These are phyloP conservation scores for Sporothrix brasiliensis DNA, from an alignment of 2,329 filamentous ascomycete species.

Conservation along the genomic window DNA sequence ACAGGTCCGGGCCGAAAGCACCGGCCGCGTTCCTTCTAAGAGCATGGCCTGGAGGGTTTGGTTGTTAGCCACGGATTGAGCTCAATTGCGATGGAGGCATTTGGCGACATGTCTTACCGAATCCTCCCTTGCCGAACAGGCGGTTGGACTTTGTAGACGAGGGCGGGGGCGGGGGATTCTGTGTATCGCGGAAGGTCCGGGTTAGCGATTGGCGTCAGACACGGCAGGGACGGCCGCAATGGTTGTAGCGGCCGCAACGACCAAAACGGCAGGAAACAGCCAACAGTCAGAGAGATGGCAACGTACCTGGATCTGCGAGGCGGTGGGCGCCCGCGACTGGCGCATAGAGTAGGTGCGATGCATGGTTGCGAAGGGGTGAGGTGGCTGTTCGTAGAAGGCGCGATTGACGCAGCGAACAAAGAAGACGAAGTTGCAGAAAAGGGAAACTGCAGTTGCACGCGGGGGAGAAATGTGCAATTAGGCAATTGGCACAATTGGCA, in stretches of 20 bases:
- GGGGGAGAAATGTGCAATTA: background rate
- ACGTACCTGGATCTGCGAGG: constrained; percentile 69
- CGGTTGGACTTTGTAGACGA: constrained; percentile 90
- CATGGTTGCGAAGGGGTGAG: constrained; percentile 60
- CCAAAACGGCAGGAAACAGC: too few species aligned
- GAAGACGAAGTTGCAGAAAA: background rate
- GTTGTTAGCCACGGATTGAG: background rate
- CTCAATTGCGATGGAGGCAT: too few species aligned
- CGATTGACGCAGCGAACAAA: background rate
- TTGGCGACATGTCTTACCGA: constrained; percentile 66
- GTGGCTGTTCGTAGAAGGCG: constrained; percentile 6
- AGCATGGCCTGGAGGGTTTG: constrained; percentile 56
- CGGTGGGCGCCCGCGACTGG: constrained; percentile 92
- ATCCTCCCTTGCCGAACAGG: constrained; percentile 81
- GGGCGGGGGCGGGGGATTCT: constrained; percentile 90
- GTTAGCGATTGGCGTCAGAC: background rate
- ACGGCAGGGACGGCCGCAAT: background rate
- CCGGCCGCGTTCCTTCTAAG: constrained; percentile 75
- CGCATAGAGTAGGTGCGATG: constrained; percentile 99
- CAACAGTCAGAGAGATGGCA: background rate
- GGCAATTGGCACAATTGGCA: constrained; percentile 10
- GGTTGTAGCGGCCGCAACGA: too few species aligned
- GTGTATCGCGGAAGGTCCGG: constrained; percentile 37
- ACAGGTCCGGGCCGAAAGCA: constrained; percentile 80
- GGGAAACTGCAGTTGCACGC: constrained; percentile 11